Base-by-base conservation (phyloP, 805 yeast species). In the Ogataea pini region DNA sequence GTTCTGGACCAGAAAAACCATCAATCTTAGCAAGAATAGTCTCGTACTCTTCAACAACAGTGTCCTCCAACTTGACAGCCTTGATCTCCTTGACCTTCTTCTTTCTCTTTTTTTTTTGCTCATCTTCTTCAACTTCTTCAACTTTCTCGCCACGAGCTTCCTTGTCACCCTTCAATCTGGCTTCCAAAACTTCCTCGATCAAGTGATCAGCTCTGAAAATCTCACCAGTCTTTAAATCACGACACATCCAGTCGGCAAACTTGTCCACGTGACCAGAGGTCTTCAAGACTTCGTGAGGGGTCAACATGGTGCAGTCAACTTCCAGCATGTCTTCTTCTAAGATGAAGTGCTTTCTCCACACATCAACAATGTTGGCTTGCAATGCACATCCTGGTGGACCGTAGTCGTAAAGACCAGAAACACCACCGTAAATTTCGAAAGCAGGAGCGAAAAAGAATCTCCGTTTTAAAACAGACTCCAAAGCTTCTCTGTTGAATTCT, bases 301-400 rank as follows among this genome's bases (percentile, higher is more conserved):
- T 94, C 72, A 94, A 77, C 91, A 94, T 91, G 50, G 99, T 89
- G 71, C 95, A 85, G 75, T 95, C 99, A 53, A 94, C 97, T 73
- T 94, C 99, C 65, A 91, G 79, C 98, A 94, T 94, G 65, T 94
- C 98, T 75, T 94, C 99, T 72, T 94, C 98, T 58, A 95, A 76
- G 53, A 94, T 84, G 69, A 94, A 94, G 72, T 94, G 99, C 70
- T 91, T 92, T 77, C 98, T 86, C 99, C 99, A 94, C 42, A 81
- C 78, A 65, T 95, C 99, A 53, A 94, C 76, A 54, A 94, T 79
- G 70, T 94, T 92, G 62, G 97, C 96, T 76, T 92, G 98, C 72
- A 94, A 81, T 10, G 98, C 95, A 76, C 98, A 92, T 54, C 99
- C 99, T 68, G 99, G 97, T 55, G 99, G 99, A 74, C 99, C 99